Evolutionary conservation across 2,329 filamentous ascomycete genomes (phyloP), one percentile per base, ranked within the genome.

Genomic region (Penicillium sp.): DNA sequence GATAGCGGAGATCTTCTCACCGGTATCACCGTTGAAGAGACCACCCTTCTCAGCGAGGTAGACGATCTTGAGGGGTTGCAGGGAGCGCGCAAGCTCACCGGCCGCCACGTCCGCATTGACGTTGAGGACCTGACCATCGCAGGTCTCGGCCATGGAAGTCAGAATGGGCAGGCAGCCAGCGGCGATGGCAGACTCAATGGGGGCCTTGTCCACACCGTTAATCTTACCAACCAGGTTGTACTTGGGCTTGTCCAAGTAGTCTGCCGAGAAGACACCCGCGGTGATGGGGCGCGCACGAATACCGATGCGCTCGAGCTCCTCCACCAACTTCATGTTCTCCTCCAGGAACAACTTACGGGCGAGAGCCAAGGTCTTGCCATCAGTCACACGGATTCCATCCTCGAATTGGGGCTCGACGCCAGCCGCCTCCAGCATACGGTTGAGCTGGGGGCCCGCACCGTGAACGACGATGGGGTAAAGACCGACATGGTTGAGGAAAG

Each of bases 31-130:
- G 71, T 97, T 91, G 77, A 96, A 96, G 32, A 99, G 79, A 7
- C 93, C 94, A 46, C 94, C 94, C 82, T 97, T 97, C 79, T 99
- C 94, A 5, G 92, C 95, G n/a, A 97, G 82, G 73, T 97, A 99
- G 56, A 99, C 92, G 57, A 97, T 93, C 85, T 99, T 99, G 67
- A 97, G 79, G 24, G 94, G 94, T 75, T 97, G 88, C 50, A 99
- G 80, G 53, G 89, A 86, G 56, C 90, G 87, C 22, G 94, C 93
- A 57, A 99, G 81, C 77, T 97, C 93, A 61, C 92, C 92, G 29
- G 94, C 94, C 34, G 93, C 93, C 57, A 97, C 93, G 74, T 99
- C 94, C 34, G 94, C 94, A 69, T 99, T 99, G 72, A 99, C 94
- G 70, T 99, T 99, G 60, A 99, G 82, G 48, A 97, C 87, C 73